phyloP scores from a whole-genome alignment of 495 filamentous ascomycete species.

The Haplographium delicatum region DNA sequence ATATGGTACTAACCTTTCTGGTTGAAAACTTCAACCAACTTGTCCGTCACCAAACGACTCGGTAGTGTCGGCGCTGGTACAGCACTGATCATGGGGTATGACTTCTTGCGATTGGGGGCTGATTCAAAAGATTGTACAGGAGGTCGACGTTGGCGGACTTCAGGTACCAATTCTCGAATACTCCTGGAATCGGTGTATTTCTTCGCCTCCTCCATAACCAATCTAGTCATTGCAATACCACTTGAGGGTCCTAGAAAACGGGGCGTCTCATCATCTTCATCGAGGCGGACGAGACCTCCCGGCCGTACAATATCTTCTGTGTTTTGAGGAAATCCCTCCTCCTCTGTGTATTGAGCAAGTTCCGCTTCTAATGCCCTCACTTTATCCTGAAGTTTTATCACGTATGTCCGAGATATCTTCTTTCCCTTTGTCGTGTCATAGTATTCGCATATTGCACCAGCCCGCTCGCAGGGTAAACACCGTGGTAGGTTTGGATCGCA shows the following conservation, averaged over 20 bases:
- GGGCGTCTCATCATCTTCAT: slow-evolving; percentile 71
- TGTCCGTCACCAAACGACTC: slow-evolving; percentile 57
- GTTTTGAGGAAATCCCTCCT: slow-evolving; percentile 59
- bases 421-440: slow-evolving; percentile 76
- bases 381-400: slow-evolving; percentile 78
- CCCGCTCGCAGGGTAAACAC: slow-evolving; percentile 89
- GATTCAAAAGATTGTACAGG: slow-evolving; percentile 34
- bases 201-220: slow-evolving; percentile 94
- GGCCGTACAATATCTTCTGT: slow-evolving; percentile 77
- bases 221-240: slow-evolving; percentile 85
- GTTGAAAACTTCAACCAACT: slow-evolving; percentile 72
- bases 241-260: slow-evolving; percentile 89
- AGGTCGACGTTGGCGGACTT: slow-evolving; percentile 34
- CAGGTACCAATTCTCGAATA: slow-evolving; percentile 83
- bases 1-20: slow-evolving; percentile 60
- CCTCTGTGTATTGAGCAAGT: slow-evolving; percentile 54
- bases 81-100: slow-evolving; percentile 73
- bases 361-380: slow-evolving; percentile 74
- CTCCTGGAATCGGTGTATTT: slow-evolving; percentile 76
- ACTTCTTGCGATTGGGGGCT: slow-evolving; percentile 38
- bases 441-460: slow-evolving; percentile 85
- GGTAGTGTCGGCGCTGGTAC: slow-evolving; percentile 67
- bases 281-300: slow-evolving; percentile 74
- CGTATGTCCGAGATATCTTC: slow-evolving; percentile 78
- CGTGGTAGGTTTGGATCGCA: slow-evolving; percentile 87